Evolutionary conservation across 129 eudicot genomes (phyloP).

Genomic region (Flaveria bidentis): DNA sequence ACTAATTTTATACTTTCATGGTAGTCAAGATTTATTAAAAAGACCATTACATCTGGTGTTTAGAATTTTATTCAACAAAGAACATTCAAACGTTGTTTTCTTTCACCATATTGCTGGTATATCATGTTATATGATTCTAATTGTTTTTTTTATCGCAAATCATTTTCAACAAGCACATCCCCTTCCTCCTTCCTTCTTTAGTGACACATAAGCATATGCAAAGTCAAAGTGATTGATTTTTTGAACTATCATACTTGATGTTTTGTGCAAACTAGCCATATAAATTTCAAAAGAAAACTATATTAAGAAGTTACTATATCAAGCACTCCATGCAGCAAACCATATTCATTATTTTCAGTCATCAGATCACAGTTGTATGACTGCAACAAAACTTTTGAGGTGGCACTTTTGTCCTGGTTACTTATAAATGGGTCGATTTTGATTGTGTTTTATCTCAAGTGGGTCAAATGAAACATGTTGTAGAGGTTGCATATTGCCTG

Average conservation of each 20-base stretch:
- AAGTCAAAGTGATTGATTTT: neutral
- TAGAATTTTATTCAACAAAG: neutral
- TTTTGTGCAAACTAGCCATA: slow-evolving; percentile 6
- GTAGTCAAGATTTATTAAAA: too few species aligned
- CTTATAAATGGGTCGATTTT: neutral
- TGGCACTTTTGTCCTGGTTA: neutral
- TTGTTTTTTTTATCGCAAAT: neutral
- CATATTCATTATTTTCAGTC: neutral
- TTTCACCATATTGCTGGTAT: too few species aligned
- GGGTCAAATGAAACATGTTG: neutral
- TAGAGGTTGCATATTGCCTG: neutral
- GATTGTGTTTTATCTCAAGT: neutral
- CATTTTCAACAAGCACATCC: neutral
- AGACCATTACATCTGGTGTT: neutral
- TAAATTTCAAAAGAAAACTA: neutral
- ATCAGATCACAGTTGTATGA: neutral
- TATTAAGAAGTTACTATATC: neutral
- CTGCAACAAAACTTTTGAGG: neutral
- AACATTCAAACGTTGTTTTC: neutral
- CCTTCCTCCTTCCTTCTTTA: neutral
- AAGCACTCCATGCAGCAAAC: neutral
- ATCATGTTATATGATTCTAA: neutral
- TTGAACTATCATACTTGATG: neutral
- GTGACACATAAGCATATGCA: slow-evolving; percentile 9
- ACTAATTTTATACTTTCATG: neutral